Evolutionary conservation across 2,329 filamentous ascomycete species (phyloP).

Genomic region (Aspergillus sp.): DNA sequence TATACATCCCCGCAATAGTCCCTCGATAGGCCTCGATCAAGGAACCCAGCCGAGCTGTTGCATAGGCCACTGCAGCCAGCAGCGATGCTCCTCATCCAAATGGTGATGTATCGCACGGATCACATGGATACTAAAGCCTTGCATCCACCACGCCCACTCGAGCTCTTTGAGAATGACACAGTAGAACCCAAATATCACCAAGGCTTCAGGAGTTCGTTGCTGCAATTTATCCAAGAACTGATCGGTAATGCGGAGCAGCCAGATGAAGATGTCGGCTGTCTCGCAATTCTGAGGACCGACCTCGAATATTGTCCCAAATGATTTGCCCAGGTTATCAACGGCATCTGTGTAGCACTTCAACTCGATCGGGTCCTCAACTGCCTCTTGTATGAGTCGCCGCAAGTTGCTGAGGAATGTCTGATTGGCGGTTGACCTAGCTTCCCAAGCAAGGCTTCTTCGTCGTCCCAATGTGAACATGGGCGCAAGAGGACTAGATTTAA

Average conservation of each 20-base stretch:
- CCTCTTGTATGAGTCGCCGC: background rate
- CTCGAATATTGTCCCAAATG: background rate
- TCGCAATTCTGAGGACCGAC: background rate
- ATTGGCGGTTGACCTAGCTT: background rate
- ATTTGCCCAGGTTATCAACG: constrained; percentile 2
- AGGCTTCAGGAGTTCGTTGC: constrained; percentile 22
- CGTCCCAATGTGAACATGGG: background rate
- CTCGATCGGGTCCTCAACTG: background rate
- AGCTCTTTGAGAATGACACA: constrained; percentile 27
- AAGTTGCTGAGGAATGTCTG: background rate
- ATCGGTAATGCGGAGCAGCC: constrained; percentile 19
- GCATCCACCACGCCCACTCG: constrained; percentile 33
- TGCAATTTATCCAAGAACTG: constrained; percentile 25
- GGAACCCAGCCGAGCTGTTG: background rate
- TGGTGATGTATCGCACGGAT: constrained; percentile 25
- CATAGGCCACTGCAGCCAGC: constrained; percentile 21
- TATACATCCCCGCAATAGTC: no score
- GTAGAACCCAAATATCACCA: constrained; percentile 31
- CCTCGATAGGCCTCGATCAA: no score
- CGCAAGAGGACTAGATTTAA: background rate
- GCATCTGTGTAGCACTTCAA: background rate
- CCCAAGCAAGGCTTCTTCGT: background rate
- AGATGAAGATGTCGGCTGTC: constrained; percentile 3
- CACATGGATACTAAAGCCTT: constrained; percentile 26
- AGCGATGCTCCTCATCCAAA: constrained; percentile 26